Conservation (phyloP, 139 green algal genomes). For the Micractinium conductrix region DNA sequence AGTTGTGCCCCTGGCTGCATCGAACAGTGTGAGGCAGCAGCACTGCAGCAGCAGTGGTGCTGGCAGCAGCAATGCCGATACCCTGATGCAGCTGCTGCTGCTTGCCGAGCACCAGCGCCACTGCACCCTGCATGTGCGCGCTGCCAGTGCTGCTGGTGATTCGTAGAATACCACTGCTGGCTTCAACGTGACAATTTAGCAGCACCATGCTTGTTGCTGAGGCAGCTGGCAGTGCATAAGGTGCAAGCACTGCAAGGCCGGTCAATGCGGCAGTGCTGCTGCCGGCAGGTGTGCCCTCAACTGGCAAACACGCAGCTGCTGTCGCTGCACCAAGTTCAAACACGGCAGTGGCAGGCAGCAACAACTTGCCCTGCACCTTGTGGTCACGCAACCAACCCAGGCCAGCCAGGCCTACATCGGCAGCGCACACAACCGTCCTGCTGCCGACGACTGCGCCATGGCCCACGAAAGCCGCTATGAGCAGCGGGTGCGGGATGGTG, state of each 20-base stretch:
- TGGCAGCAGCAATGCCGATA: background rate
- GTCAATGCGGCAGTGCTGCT: background rate
- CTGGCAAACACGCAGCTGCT: background rate
- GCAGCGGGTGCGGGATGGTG: background rate
- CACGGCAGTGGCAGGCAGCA: conserved; percentile 41
- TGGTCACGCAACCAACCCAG: conserved; percentile 68
- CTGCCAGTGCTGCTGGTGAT: background rate
- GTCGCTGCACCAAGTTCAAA: conserved; percentile 9
- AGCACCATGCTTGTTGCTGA: too few species aligned
- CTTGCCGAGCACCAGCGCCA: background rate
- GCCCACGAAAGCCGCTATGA: background rate
- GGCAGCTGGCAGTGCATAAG: background rate
- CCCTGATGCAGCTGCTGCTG: too few species aligned
- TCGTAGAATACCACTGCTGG: too few species aligned
- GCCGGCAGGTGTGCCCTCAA: background rate
- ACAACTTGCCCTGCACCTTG: conserved; percentile 41
- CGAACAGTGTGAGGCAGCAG: background rate
- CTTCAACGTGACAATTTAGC: too few species aligned
- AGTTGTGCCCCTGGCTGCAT: background rate
- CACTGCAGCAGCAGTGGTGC: background rate
- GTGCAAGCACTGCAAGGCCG: conserved; percentile 5
- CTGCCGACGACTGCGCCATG: too few species aligned
- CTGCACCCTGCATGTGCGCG: background rate
- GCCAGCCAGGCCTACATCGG: background rate
- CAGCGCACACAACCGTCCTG: too few species aligned